These are phyloP conservation scores for Kwoniella heveanensis DNA, from an alignment of 768 basidiomycete genomes.

Conservation along the genomic window DNA sequence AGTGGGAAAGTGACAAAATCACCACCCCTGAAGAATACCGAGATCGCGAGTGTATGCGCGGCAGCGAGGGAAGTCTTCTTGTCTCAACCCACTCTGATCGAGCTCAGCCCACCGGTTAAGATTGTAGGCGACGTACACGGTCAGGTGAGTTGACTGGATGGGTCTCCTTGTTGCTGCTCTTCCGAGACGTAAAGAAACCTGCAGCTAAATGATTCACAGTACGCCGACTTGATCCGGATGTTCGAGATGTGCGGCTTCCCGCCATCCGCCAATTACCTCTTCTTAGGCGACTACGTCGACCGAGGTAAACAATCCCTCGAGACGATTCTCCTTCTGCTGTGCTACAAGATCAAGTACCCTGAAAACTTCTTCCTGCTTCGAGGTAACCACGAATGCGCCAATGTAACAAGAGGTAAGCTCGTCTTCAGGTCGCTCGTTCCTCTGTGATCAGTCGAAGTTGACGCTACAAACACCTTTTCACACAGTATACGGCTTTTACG, in stretches of 20 bases:
- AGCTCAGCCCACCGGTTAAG: conserved; percentile 96
- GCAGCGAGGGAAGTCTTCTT: conserved; percentile 96
- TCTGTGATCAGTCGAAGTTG: too few species aligned
- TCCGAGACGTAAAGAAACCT: too few species aligned
- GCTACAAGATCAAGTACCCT: conserved; percentile 99
- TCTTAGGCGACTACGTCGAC: conserved; percentile 98
- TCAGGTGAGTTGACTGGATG: conserved; percentile 59
- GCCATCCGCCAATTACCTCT: conserved; percentile 94
- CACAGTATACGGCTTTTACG: conserved; percentile 97
- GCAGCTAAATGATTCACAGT: too few species aligned
- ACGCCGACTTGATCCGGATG: conserved; percentile 94
- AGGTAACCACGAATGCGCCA: conserved; percentile 99
- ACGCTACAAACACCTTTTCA: too few species aligned
- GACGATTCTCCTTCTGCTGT: conserved; percentile 91
- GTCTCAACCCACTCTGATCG: conserved; percentile 92
- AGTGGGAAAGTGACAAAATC: conserved; percentile 94
- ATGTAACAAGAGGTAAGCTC: conserved; percentile 89
- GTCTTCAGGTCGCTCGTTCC: background rate
- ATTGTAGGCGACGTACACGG: conserved; percentile 99
- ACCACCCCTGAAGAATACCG: conserved; percentile 88
- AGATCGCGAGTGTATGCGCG: conserved; percentile 90
- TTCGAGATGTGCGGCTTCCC: conserved; percentile 99
- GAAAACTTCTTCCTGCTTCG: conserved; percentile 98
- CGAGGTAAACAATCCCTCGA: conserved; percentile 97
- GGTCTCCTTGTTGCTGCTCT: background rate